These are phyloP conservation scores for Solanum sejunctum DNA, from an alignment of 257 asterid species.

Conservation along the genomic window DNA sequence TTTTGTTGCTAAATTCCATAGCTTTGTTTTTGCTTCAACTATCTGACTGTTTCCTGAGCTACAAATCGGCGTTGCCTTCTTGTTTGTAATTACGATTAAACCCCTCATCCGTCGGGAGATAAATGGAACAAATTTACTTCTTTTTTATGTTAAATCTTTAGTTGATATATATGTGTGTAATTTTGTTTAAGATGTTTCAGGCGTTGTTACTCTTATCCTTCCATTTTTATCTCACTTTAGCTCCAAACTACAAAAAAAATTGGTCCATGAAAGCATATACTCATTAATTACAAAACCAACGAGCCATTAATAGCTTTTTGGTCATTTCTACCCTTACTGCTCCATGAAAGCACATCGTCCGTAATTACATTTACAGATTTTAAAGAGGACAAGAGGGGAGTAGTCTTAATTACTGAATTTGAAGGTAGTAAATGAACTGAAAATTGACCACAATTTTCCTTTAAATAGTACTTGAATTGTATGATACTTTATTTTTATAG, in stretches of 20 bases:
- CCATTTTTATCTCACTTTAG: background rate
- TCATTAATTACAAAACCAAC: background rate
- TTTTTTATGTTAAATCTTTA: background rate
- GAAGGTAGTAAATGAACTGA: background rate
- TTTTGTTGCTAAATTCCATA: background rate
- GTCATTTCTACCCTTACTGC: background rate
- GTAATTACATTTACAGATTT: background rate
- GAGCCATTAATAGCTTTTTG: background rate
- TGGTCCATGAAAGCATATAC: background rate
- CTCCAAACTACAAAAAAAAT: background rate
- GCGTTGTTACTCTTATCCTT: background rate
- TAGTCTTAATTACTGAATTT: background rate
- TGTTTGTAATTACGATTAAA: background rate
- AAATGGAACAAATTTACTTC: background rate
- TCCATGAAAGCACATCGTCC: background rate
- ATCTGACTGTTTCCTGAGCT: background rate
- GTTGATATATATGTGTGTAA: too few relatives aligned
- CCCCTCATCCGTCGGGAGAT: background rate
- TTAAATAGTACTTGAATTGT: background rate
- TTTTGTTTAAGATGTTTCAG: too few relatives aligned
- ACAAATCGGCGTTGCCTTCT: background rate
- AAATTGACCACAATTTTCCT: background rate
- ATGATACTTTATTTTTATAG: too few relatives aligned
- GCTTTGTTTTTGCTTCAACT: background rate
- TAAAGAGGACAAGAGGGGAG: background rate